These are phyloP conservation scores for Penicillium sp. DNA, from an alignment of 2,329 filamentous ascomycete species.

Conservation along the genomic window DNA sequence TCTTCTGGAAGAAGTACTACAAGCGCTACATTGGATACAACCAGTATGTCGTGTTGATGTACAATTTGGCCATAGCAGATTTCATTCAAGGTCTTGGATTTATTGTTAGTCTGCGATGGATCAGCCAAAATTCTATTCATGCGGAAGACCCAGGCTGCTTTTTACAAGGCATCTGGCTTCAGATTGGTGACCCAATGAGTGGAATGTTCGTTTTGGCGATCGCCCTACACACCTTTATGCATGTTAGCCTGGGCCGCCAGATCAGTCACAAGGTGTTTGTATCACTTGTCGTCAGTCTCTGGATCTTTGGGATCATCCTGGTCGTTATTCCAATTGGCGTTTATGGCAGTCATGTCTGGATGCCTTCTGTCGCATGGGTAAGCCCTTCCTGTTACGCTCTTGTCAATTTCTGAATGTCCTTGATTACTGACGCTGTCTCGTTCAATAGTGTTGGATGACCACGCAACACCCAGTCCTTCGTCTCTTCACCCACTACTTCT, in stretches of 20 bases:
- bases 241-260: constrained; percentile 45
- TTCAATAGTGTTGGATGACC: constrained; percentile 50
- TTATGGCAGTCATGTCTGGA: constrained; percentile 40
- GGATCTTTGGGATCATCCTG: constrained; percentile 45
- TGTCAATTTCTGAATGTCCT: background rate
- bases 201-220: constrained; percentile 52
- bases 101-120: constrained; percentile 47
- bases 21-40: constrained; percentile 38
- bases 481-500: constrained; percentile 52
- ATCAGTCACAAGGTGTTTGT: constrained; percentile 44
- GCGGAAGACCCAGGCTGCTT: constrained; percentile 45
- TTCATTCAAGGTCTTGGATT: constrained; percentile 50
- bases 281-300: constrained; percentile 40
- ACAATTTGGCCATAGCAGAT: constrained; percentile 50
- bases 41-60: constrained; percentile 51
- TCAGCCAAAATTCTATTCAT: constrained; percentile 40
- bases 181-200: constrained; percentile 50
- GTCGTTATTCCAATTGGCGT: constrained; percentile 45
- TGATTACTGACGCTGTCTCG: background rate
- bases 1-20: constrained; percentile 18
- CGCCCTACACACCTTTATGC: constrained; percentile 49
- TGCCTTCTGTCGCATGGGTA: constrained; percentile 51
- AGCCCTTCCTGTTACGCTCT: constrained; percentile 14
- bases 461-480: constrained; percentile 42
- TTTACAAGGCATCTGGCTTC: constrained; percentile 49